Conservation (phyloP, 768 basidiomycete species). For the Polyporus arcularius region DNA sequence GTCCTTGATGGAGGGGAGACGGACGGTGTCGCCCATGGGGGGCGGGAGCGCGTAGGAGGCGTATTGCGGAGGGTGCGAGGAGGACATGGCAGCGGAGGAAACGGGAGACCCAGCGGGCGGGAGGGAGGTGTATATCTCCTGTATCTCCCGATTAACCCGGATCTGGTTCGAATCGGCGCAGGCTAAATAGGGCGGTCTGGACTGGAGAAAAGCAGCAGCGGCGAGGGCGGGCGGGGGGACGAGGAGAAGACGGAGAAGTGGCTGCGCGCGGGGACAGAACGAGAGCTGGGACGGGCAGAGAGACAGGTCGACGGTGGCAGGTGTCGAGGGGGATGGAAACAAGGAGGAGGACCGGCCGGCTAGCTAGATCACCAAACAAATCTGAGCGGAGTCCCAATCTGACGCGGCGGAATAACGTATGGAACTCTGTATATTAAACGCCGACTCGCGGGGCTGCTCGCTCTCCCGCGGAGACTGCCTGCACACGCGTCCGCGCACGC, state of each 20-base stretch:
- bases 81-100: constrained; percentile 45
- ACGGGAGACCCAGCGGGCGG: constrained; percentile 34
- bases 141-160: constrained; percentile 72
- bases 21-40: constrained; percentile 44
- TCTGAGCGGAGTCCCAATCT: constrained; percentile 28
- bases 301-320: neutral
- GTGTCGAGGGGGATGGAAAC: constrained; percentile 21
- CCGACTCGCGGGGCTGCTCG: constrained; percentile 2
- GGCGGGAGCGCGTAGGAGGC: constrained; percentile 38
- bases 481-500: neutral
- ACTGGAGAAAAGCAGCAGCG: neutral
- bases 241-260: constrained; percentile 3
- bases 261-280: neutral
- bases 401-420: constrained; percentile 21
- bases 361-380: constrained; percentile 27
- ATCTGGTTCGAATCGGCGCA: constrained; percentile 38
- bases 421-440: constrained; percentile 16
- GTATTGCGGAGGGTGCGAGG: constrained; percentile 49
- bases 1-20: constrained; percentile 73
- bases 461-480: neutral
- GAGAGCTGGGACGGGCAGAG: constrained; percentile 10
- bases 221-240: constrained; percentile 1
- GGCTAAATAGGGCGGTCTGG: constrained; percentile 14
- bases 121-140: constrained; percentile 42
- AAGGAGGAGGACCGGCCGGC: constrained; percentile 22